Percentiles rank a stretch among this genome's conserved stretches.
Evolutionary conservation across 495 filamentous ascomycete genomes (phyloP).

Genomic region (Cryomyces antarcticus): DNA sequence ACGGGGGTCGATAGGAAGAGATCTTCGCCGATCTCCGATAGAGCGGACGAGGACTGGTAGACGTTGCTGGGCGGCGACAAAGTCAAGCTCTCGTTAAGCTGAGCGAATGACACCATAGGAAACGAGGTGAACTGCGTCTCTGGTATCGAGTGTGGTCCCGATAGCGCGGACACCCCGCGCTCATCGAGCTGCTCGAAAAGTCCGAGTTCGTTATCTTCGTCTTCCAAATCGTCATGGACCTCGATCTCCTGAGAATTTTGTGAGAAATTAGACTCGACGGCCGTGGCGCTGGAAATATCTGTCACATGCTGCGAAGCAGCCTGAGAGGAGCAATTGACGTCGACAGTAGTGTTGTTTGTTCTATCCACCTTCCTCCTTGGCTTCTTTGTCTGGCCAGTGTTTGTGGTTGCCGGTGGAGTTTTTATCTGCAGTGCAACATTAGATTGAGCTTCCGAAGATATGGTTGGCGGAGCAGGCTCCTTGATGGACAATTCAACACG

Average conservation of each 20-base stretch:
- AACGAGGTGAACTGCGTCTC: not conserved
- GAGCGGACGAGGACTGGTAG: not conserved
- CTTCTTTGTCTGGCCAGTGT: slow-evolving; percentile 4
- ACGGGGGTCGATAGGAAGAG: too few relatives aligned
- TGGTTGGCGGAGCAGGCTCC: not conserved
- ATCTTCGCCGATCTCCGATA: not conserved
- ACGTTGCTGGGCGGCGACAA: not conserved
- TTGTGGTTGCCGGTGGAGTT: slow-evolving; percentile 2
- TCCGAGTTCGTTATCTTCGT: too few relatives aligned
- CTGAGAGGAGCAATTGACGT: not conserved
- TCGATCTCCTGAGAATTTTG: not conserved
- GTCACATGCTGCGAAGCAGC: not conserved
- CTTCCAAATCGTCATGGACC: not conserved
- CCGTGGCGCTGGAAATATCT: too few relatives aligned
- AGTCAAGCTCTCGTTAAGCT: slow-evolving; percentile 1
- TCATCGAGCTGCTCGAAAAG: too few relatives aligned
- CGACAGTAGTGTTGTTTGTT: not conserved
- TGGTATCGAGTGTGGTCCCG: too few relatives aligned
- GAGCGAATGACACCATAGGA: slow-evolving; percentile 2
- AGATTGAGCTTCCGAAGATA: not conserved
- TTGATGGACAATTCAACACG: not conserved
- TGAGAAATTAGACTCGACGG: too few relatives aligned
- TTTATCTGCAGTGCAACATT: not conserved
- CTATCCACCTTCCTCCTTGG: slow-evolving; percentile 12
- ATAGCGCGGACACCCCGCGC: too few relatives aligned